Base-by-base conservation (phyloP, 2,329 filamentous ascomycete genomes). In the Gremmenia infestans region DNA sequence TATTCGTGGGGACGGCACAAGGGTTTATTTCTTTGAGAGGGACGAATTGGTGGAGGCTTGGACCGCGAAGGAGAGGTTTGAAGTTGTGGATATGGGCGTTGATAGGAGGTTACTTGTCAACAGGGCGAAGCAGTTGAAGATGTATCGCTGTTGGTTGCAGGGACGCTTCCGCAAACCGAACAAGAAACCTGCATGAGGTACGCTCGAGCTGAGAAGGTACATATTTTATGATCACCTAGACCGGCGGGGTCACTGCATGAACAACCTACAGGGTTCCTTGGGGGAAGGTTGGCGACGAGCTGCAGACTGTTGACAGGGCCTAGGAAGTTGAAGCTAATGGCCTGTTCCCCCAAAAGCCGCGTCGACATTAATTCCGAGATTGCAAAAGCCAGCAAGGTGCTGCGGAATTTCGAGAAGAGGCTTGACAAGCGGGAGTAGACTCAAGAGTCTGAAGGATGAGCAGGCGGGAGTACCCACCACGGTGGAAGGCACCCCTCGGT, bases 121-220 rank as follows among this genome's bases (percentile, higher is more conserved):
- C 71, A 84, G 94, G 62, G 89, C 92, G 53, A 83, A 87, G 67
- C 88, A 91, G 73, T 78, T 96, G 49, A 99, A 97, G 75, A 99
- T 99, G 94, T 97, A 97, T 73, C 85, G 94, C 59, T 97, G 93
- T 76, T 99, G 94, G 91, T 83, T 95, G 71, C 90, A 95, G 72
- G 90, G 88, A 32, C 83, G 85, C 4, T 95, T 94, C 71, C 83
- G 79, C 67, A 93, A 92, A 74, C 45, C 49, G 42, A 53, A 39
- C 15, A 40, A 42, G 11, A 50, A 42, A 28, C n/a, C 45, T 25
- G 8, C n/a, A 32, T 56, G 45, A 56, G 32, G 5, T n/a, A 40
- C 14, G 37, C 37, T n/a, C 7, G 3, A 4, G 37, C n/a, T 40
- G n/a, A 40, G 37, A 40, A 15, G 37, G 5, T n/a, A 40, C 37